Base-by-base conservation (phyloP, 148 eudicot species). In the Tetragonia tetragonoides region DNA sequence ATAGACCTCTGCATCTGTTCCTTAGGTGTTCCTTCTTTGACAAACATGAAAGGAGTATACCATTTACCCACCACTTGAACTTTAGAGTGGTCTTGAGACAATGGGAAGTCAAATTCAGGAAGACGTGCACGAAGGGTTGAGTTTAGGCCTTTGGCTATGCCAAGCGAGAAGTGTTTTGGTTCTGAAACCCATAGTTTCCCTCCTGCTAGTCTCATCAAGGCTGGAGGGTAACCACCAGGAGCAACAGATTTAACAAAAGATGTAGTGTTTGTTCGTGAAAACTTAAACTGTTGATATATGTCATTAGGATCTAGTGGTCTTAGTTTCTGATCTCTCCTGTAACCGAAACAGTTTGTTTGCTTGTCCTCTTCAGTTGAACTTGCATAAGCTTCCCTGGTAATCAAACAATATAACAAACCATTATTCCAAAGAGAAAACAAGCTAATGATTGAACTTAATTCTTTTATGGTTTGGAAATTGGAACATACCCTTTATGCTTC, bases 1-100 rank as follows among this genome's bases (percentile, higher is more conserved):
- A 80, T 80, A 10, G 79, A 74, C 51, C 68, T 68, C 41, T 75
- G 24, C 53, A 75, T 42, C 37, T 80, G 79, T 14, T 80, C 79
- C 75, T 49, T 62, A 12, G 21, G 64, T 20, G 60, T 61, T 20
- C 65, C 66, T 17, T 88, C 91, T 51, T 68, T 82, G 59, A 90
- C 74, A 23, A 88, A 88, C 82, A 88, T 81, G 46, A 81, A 85
- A 28, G 93, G 93, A 75, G 85, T 79, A 42, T 88, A 88, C 93
- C 90, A 90, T 64, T 79, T 85, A 16, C 91, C 93, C 3, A 88
- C 78, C 56, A 75, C 41, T 4, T 65, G 74, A 6, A 78, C 77
- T n/a, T 66, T 62, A 3, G 87, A 83, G 3, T 75, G 77, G 57
- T 80, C 79, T 34, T 66, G 47, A 42, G 80, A 75, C 3, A 80